Base-by-base conservation (phyloP, 768 basidiomycete species). In the Neoboletus subvelutipes region DNA sequence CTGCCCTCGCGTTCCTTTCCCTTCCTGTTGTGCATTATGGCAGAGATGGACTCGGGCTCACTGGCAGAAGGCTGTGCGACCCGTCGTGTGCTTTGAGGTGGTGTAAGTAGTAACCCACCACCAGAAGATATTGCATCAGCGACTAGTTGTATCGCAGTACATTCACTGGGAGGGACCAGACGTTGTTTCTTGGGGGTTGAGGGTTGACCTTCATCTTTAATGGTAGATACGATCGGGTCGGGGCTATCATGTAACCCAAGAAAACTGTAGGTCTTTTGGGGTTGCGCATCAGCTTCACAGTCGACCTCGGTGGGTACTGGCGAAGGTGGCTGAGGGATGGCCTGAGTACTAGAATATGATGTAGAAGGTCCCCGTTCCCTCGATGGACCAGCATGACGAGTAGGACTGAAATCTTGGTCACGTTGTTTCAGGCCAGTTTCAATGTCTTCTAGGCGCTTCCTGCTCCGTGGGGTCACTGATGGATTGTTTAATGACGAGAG, bases 1-100 rank as follows among this genome's bases (percentile, higher is more conserved):
- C 13, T 45, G 12, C 36, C 41, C 33, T 63, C 67, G 18, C 69
- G 67, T 45, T 60, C 71, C 48, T 73, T 74, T 22, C 61, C 67
- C 51, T 68, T 68, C 33, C 61, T 61, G 50, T 54, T 71, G 33
- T 50, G 56, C 17, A 26, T 39, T 28, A 36, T 52, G 18, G 54
- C 53, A 54, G 64, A 34, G 36, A 40, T 34, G 9, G 48, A 31
- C 36, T 28, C 18, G 5, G 42, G 45, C 18, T 24, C 52, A 31
- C 48, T 46, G n/a, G n/a, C n/a, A n/a, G n/a, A n/a, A 49, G 50
- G 10, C 17, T 26, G 53, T 15, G 39, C 1, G 18, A 7, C 18
- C 5, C 64, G 64, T n/a, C 50, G 70, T 20, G 33, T 58, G 18
- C 64, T 73, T 49, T 64, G 51, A 26, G 71, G 71, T 4, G 72